A percentile compares a stretch with the other conserved stretches of the same genome.
Conservation (phyloP, 345 rosid species). For the Populus nigra region DNA sequence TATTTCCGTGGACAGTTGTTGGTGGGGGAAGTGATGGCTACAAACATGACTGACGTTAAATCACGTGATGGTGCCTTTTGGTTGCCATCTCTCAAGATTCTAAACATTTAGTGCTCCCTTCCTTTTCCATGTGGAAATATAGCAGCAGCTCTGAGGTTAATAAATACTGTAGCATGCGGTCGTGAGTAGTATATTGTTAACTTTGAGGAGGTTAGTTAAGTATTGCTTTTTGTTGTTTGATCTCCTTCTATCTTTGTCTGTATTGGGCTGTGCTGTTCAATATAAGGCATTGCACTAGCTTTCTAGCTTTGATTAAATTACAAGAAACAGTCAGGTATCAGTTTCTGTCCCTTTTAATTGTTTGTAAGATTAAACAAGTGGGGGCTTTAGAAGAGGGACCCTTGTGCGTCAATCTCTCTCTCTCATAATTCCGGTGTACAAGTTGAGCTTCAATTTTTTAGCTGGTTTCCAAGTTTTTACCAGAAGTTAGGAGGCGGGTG, state of each 20-base stretch:
- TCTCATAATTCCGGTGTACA: slow-evolving; percentile 11
- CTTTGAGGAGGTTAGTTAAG: not conserved
- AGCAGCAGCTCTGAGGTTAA: not conserved
- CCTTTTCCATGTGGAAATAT: slow-evolving; percentile 3
- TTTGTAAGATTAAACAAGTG: not conserved
- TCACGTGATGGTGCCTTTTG: slow-evolving; percentile 46
- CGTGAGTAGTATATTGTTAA: not conserved
- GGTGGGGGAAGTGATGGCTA: slow-evolving; percentile 2
- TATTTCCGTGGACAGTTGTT: slow-evolving; percentile 18
- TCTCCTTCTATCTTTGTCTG: slow-evolving; percentile 10
- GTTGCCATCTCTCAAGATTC: slow-evolving; percentile 20
- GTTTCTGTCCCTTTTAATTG: slow-evolving; percentile 13
- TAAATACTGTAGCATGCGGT: not conserved
- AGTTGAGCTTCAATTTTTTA: slow-evolving; percentile 26
- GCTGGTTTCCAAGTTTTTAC: slow-evolving; percentile 5
- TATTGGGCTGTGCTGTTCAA: slow-evolving; percentile 12
- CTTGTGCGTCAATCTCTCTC: slow-evolving; percentile 23
- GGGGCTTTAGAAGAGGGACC: slow-evolving; percentile 31
- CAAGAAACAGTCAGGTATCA: slow-evolving; percentile 24
- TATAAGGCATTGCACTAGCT: not conserved
- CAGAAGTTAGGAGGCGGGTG: not conserved
- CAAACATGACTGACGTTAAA: slow-evolving; percentile 29
- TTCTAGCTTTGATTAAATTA: slow-evolving; percentile 15
- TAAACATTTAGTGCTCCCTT: slow-evolving; percentile 9
- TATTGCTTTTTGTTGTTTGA: slow-evolving; percentile 6